Base-by-base conservation (phyloP, 805 yeast species). In the Metschnikowia lochheadii region DNA sequence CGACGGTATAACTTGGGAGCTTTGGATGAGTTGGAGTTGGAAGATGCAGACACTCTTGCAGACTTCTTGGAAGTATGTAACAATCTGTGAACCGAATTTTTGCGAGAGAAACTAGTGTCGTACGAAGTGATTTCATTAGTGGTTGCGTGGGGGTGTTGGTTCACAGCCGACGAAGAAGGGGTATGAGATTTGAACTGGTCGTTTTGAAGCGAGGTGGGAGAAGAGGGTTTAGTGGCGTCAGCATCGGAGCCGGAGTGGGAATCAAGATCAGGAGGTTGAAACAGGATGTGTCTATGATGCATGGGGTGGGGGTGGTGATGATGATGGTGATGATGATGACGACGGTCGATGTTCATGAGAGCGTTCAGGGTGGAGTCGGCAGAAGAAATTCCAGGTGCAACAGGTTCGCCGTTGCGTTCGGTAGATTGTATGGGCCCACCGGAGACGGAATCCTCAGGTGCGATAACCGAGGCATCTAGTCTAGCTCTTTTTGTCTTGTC, bases 1-100 rank as follows among this genome's bases (percentile, higher is more conserved):
- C 70, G 60, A 35, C 73, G 62, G 40, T 68, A 63, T 55, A 62
- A 65, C 54, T 65, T 68, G 34, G 70, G 75, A 7, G 71, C 64
- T 56, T 64, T 66, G 40, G 39, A 20, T 21, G 56, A 40, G 21
- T 18, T 38, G 14, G 49, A 40, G 13, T 51, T 21, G 7, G 55
- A 49, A n/a, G 52, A 35, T 6, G 44, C 34, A 35, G 54, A 45
- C 31, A 49, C 29, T n/a, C 55, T 54, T 10, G 49, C 44, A 3
- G 56, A 26, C 37, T 53, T 56, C 49, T 55, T 56, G 23, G 48
- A 50, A 18, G 50, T 20, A 18, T 48, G 57, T 14, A 51, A 32
- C 20, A 47, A 45, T 23, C 55, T 39, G 34, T 47, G 32, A 15
- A 45, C 46, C 5, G 52, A 43, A 52, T 49, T 49, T 34, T 50